phyloP scores from a whole-genome alignment of 331 rosid genomes.

The Pyrus hybrid region DNA sequence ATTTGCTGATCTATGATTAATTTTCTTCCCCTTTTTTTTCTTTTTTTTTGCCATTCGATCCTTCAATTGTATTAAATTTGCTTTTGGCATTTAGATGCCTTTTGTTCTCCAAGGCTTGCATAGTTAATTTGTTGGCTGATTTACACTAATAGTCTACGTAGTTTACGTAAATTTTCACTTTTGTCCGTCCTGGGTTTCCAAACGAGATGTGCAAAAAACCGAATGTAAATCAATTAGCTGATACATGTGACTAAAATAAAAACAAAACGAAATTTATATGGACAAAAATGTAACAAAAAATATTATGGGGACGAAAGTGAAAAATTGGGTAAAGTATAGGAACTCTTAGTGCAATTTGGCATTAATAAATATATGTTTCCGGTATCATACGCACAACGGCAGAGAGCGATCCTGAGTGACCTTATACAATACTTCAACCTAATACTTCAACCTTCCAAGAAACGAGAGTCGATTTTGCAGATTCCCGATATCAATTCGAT shows the following conservation, averaged over 20 bases:
- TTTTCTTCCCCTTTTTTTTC: neutral
- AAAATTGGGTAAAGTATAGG: too few species aligned
- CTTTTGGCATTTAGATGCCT: neutral
- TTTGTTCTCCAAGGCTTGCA: neutral
- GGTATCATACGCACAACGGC: too few species aligned
- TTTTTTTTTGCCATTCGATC: neutral
- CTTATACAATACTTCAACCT: too few species aligned
- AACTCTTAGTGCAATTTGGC: neutral
- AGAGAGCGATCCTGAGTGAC: too few species aligned
- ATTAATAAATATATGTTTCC: neutral
- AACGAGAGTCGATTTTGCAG: neutral
- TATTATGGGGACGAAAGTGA: neutral
- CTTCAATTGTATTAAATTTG: neutral
- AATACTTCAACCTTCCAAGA: conserved; percentile 10
- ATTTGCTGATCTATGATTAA: conserved; percentile 70
- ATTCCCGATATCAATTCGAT: neutral
- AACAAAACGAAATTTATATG: neutral
- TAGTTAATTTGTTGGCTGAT: neutral
- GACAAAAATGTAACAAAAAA: neutral
- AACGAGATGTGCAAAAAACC: too few species aligned
- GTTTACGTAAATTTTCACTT: too few species aligned
- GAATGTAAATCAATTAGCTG: neutral
- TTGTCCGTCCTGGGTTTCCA: too few species aligned
- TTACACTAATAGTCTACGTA: too few species aligned
- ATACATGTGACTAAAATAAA: neutral